Base-by-base conservation (phyloP, 2,329 filamentous ascomycete species). In the Colletotrichum cordylinicola region DNA sequence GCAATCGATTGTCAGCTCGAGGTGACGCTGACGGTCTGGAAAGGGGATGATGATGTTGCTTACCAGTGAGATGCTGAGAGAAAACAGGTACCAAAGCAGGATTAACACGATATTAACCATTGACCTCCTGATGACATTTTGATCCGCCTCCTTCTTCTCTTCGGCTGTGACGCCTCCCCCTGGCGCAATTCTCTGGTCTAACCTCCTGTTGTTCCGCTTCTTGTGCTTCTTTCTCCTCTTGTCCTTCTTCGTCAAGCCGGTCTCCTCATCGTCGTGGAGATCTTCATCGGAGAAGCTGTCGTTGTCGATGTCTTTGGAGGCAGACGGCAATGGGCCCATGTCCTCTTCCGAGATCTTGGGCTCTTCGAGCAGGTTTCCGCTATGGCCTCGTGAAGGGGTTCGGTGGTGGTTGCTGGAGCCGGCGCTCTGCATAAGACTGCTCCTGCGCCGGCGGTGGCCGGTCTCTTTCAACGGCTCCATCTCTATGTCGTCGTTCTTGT, bases 41-140 rank as follows among this genome's bases (percentile, higher is more conserved):
- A 52, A 62, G 55, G 35, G 35, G 24, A 56, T 27, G 29, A 31
- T 55, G 88, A 2, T 24, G 43, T 13, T 58, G 61, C 94, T 87
- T 90, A 96, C 94, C 80, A 98, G 90, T 77, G 96, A 98, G 83
- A 98, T 98, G 66, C 95, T 95, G 78, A 98, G 91, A 21, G 96
- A 98, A 85, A 98, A 98, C 52, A 96, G 87, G 78, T 92, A 97
- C 96, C 97, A 99, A 78, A 98, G 85, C 29, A 91, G 90, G 78
- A 98, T 98, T 78, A 99, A 87, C n/a, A 90, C 81, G n/a, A 89
- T 90, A 84, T 98, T 98, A 81, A 96, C 87, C 73, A 93, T 83
- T 71, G 96, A 87, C 73, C 89, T 92, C 82, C 88, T 93, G 65
- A 95, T 77, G 52, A 98, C 91, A 80, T 90, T 93, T 82, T 92